Percentiles rank a stretch among this genome's conserved stretches.
These are phyloP conservation scores for Eremochloa ophiuroides DNA, from an alignment of 176 grass and related monocot species.

Conservation along the genomic window DNA sequence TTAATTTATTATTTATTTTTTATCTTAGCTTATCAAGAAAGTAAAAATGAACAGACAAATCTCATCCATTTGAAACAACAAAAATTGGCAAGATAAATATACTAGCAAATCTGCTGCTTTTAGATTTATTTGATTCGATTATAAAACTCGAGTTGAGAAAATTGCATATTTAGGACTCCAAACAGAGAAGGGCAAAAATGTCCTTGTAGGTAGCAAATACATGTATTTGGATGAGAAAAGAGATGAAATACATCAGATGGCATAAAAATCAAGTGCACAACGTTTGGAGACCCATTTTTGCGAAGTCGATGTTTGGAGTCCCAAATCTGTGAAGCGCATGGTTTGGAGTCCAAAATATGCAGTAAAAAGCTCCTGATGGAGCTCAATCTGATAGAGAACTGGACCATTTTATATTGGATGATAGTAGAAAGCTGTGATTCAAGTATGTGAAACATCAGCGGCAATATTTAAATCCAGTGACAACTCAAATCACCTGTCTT, in stretches of 20 bases:
- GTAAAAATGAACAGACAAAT: conserved; percentile 22
- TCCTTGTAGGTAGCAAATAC: too few species aligned
- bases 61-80: conserved; percentile 17
- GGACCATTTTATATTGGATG: neutral
- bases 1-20: too few species aligned
- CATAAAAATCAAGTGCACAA: too few species aligned
- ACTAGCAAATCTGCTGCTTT: neutral
- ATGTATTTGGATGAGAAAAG: too few species aligned
- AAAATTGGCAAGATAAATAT: conserved; percentile 16
- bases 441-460: neutral
- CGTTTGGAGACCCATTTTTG: too few species aligned
- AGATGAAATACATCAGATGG: too few species aligned
- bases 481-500: conserved; percentile 69
- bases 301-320: too few species aligned
- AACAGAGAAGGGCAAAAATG: too few species aligned
- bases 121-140: neutral
- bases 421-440: neutral
- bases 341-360: too few species aligned
- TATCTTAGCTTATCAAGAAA: conserved; percentile 12
- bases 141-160: too few species aligned
- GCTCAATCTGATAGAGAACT: neutral
- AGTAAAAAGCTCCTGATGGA: conserved; percentile 15
- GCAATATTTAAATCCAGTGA: neutral
- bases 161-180: too few species aligned
- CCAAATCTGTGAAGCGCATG: too few species aligned